A percentile compares a stretch with the other conserved stretches of the same genome.
Conservation (phyloP, 2,329 filamentous ascomycete species). For the Trichoderma pleuroti region DNA sequence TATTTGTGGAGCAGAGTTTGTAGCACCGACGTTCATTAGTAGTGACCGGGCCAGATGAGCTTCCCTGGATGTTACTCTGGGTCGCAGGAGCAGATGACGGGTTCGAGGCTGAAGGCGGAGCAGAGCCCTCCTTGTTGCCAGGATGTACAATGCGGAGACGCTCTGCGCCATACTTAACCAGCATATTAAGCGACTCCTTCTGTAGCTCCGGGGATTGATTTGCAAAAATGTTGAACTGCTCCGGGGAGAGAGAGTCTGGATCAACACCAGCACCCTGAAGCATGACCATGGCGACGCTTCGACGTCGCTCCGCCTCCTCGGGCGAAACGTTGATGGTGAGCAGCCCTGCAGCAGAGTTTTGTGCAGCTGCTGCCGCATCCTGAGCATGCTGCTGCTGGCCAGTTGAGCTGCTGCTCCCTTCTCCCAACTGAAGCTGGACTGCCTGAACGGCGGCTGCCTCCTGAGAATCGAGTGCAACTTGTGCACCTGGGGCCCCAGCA, state of each 20-base stretch:
- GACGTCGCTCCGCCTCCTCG: constrained; percentile 49
- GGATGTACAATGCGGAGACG: constrained; percentile 56
- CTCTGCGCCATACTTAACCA: constrained; percentile 56
- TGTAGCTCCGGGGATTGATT: constrained; percentile 58
- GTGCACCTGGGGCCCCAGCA: neutral
- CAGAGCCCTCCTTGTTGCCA: constrained; percentile 33
- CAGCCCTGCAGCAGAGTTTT: constrained; percentile 20
- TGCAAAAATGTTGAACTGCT: constrained; percentile 58
- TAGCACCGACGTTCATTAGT: no score
- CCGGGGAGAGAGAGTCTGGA: constrained; percentile 48
- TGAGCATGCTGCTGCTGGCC: neutral
- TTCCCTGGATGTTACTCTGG: constrained; percentile 23
- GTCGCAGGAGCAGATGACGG: constrained; percentile 24
- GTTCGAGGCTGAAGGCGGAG: constrained; percentile 29
- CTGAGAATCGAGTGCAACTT: neutral
- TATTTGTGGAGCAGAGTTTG: no score
- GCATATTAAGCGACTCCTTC: constrained; percentile 52
- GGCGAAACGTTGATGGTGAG: constrained; percentile 35
- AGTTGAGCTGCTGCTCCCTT: neutral
- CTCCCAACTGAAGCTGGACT: constrained; percentile 11
- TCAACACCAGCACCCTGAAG: constrained; percentile 48
- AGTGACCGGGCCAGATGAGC: constrained; percentile 29
- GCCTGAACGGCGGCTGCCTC: neutral
- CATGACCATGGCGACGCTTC: constrained; percentile 46
- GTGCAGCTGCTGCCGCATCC: constrained; percentile 12